Evolutionary conservation across 306 rosid genomes (phyloP).

Genomic region (Cucurbita pepo): DNA sequence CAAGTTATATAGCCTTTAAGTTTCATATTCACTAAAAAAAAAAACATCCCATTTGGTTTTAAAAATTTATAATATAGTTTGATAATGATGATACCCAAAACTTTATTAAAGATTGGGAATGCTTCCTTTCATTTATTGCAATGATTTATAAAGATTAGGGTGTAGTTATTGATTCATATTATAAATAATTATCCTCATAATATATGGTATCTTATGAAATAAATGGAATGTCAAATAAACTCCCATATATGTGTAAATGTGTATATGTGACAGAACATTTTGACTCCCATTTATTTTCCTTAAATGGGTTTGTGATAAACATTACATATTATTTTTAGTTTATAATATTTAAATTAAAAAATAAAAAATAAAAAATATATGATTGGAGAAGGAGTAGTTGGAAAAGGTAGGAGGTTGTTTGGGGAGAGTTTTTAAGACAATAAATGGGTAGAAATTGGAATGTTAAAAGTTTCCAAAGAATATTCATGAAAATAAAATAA

Average conservation of each 20-base stretch:
- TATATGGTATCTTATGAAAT: constrained; percentile 3
- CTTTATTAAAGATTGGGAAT: not conserved
- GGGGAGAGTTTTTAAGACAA: not conserved
- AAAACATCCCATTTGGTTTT: not conserved
- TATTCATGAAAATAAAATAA: not conserved
- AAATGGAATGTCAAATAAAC: not conserved
- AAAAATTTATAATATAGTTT: not conserved
- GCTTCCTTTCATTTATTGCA: constrained; percentile 1
- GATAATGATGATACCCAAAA: not conserved
- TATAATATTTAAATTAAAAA: not conserved
- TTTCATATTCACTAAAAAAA: not conserved
- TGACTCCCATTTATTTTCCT: not conserved
- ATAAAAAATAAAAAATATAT: too few relatives aligned
- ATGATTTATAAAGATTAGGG: not conserved
- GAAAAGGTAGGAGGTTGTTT: not conserved
- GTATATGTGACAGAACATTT: not conserved
- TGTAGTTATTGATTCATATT: not conserved
- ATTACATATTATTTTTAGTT: not conserved
- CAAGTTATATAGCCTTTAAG: too few relatives aligned
- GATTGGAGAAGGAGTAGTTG: not conserved
- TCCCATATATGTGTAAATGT: not conserved
- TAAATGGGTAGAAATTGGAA: not conserved
- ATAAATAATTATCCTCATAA: too few relatives aligned
- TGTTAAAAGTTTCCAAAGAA: not conserved
- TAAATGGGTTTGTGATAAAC: not conserved